Base-by-base conservation (phyloP, 1,284 basidiomycete species). In the Volvariella volvacea region DNA sequence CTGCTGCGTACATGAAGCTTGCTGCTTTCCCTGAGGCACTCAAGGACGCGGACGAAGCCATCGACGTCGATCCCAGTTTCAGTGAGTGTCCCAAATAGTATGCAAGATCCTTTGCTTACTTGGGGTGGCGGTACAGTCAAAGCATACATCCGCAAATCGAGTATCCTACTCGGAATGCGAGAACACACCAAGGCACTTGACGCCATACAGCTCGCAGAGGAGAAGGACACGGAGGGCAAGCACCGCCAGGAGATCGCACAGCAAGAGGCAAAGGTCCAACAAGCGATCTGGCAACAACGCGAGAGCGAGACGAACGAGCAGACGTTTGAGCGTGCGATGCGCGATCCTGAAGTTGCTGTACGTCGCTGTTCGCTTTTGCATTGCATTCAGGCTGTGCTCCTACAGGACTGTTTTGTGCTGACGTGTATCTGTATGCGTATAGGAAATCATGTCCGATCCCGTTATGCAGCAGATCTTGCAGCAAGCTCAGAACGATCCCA, bases 1-100 rank as follows among this genome's bases (percentile, higher is more conserved):
- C 96, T 14, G 88, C 92, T 22, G 94, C 93, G 16, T 98, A 98
- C 70, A 92, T 88, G 63, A 99, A 99, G 70, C 81, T 99, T 21
- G 78, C 80, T 31, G 96, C 96, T 2, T 67, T 98, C 16, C 90
- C 94, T 8, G 96, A 99, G 64, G 96, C 95, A 1, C 76, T 99
- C 58, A 98, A 98, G 67, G 96, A 99, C 59, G 85, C 84, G 21
- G 83, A 99, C 45, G 81, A 89, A 62, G 94, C 96, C 16, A 95
- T 99, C 72, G 85, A 85, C 65, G 80, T 90, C 39, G 95, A 99
- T 66, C 81, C 89, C 30, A 76, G 75, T 40, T 95, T 95, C 57
- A 76, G 83, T 86, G 54, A 52, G 78, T 63, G 4, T 37, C 22
- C n/a, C 36, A 28, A 12, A 28, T 19, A 28, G 30, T 42, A 19